Percentiles rank a stretch among this genome's conserved stretches.
These are phyloP conservation scores for Stagonosporopsis cucurbitacearum DNA, from an alignment of 2,329 filamentous ascomycete genomes.

Conservation along the genomic window DNA sequence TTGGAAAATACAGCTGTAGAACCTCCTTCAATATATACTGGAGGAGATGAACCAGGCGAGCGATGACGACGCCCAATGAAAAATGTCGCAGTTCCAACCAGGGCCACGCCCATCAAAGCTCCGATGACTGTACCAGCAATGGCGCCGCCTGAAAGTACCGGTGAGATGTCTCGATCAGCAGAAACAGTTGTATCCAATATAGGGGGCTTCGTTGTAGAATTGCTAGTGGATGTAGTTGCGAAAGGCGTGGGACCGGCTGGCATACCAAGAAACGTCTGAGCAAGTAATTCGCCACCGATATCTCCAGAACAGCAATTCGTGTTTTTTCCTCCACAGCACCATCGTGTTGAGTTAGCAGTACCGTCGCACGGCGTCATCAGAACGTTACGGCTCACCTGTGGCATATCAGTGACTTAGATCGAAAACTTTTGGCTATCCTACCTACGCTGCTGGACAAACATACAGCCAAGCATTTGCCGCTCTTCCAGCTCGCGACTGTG, in stretches of 20 bases:
- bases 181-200: neutral
- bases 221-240: neutral
- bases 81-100: conserved; percentile 4
- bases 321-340: conserved; percentile 9
- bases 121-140: conserved; percentile 3
- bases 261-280: conserved; percentile 8
- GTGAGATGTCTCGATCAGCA: too few species aligned
- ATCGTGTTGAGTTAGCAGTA: conserved; percentile 8
- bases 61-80: neutral
- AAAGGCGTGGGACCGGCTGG: neutral
- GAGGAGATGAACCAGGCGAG: neutral
- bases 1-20: neutral
- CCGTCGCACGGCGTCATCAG: conserved; percentile 5
- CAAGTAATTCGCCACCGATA: conserved; percentile 1
- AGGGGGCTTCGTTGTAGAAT: neutral
- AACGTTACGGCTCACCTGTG: neutral
- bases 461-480: conserved; percentile 8
- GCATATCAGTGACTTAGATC: neutral
- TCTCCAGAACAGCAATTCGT: conserved; percentile 7
- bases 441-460: conserved; percentile 10
- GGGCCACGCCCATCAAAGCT: neutral
- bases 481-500: conserved; percentile 2
- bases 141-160: conserved; percentile 1
- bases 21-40: neutral
- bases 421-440: neutral